These are phyloP conservation scores for Cavenderia fasciculata DNA, from an alignment of 78 protist species.

Conservation along the genomic window DNA sequence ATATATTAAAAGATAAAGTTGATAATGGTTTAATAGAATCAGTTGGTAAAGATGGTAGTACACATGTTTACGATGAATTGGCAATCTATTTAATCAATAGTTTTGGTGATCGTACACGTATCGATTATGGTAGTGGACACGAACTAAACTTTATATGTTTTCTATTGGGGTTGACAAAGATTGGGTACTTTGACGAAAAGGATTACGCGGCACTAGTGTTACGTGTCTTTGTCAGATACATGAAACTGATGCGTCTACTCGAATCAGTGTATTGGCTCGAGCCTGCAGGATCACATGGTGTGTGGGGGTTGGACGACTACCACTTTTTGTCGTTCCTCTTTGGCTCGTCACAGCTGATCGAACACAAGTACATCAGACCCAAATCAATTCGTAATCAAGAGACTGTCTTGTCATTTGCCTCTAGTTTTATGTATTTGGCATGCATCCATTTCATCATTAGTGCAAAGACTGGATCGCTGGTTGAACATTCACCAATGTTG, in stretches of 20 bases:
- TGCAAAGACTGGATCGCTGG: constrained; percentile 85
- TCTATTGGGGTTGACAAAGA: constrained; percentile 26
- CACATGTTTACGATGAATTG: constrained; percentile 8
- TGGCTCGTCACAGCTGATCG: constrained; percentile 94
- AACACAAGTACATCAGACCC: constrained; percentile 72
- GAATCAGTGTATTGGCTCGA: constrained; percentile 93
- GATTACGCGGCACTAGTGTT: constrained; percentile 46
- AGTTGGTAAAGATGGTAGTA: background rate
- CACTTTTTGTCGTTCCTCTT: constrained; percentile 93
- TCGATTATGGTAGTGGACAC: constrained; percentile 99
- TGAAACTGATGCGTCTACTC: constrained; percentile 82
- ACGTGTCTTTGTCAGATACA: constrained; percentile 79
- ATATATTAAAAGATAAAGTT: background rate
- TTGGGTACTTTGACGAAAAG: constrained; percentile 23
- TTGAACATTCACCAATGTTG: constrained; percentile 90
- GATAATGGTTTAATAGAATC: background rate
- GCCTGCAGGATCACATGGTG: constrained; percentile 99
- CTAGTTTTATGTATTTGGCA: constrained; percentile 81
- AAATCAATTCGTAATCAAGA: constrained; percentile 47
- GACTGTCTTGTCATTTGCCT: constrained; percentile 7
- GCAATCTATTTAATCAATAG: constrained; percentile 37
- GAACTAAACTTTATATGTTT: constrained; percentile 84
- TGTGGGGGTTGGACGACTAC: constrained; percentile 98
- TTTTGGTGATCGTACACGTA: constrained; percentile 93
- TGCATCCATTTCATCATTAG: constrained; percentile 63